Base-by-base conservation (phyloP, 2,329 filamentous ascomycete species). In the Talaromyces sp. region DNA sequence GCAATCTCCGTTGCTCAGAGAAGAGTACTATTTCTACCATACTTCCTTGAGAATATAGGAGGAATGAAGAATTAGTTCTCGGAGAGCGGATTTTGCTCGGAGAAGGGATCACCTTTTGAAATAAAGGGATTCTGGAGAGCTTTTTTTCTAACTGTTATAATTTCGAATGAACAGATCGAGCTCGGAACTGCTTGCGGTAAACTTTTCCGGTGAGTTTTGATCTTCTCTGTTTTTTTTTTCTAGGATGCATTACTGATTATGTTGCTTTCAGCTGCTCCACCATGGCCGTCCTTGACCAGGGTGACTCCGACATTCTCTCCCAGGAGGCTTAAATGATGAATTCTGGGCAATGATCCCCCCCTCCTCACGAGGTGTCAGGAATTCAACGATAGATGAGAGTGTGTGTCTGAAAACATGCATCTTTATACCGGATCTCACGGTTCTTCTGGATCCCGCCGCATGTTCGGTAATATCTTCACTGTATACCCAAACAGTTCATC, bases 131-230 rank as follows among this genome's bases (percentile, higher is more conserved):
- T 56, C 60, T 60, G 58, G 54, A 58, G 53, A 62, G 50, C 52
- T 58, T 56, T 37, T 52, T 51, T 40, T 53, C 58, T 60, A 36
- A 60, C 48, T 67, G 84, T 84, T 87, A 81, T 53, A 88, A 83
- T 73, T 70, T 64, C 74, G 61, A 69, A 63, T 50, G 39, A 73
- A 77, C 78, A 97, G 92, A 97, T 97, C 76, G 94, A 97, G 83
- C 85, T 99, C 68, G 94, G 94, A 74, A 97, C 92, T 75, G 92
- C 91, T 70, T 97, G 92, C 82, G 94, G 94, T 84, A 97, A 97
- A 84, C 89, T 99, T 76, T 99, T 96, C 89, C 86, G 91, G 70
- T 59, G 39, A 51, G 57, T 59, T 35, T n/a, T 28, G 21, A 4
- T 56, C 28, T 36, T 37, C 28, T 31, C 1, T 6, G 11, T 19